phyloP scores from a whole-genome alignment of 202 grass and related monocot species.

The Carex arenaria region DNA sequence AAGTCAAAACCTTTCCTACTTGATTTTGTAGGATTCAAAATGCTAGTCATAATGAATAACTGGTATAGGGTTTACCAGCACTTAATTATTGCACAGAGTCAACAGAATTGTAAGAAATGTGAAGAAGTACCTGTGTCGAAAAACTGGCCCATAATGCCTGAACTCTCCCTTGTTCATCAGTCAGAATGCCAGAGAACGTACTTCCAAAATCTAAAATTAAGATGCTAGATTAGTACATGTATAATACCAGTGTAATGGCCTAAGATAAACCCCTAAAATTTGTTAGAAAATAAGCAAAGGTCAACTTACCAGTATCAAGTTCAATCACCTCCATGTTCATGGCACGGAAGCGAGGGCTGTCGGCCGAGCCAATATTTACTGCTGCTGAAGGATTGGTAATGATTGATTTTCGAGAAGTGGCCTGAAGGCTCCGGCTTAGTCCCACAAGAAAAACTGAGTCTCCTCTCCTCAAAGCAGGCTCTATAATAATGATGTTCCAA shows the following conservation, averaged over 20 bases:
- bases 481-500: constrained; percentile 34
- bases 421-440: constrained; percentile 92
- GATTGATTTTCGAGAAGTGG: constrained; percentile 95
- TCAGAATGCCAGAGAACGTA: constrained; percentile 90
- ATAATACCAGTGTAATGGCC: background rate
- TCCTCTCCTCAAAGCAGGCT: constrained; percentile 74
- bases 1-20: background rate
- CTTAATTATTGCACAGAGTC: background rate
- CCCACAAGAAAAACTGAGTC: constrained; percentile 95
- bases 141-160: constrained; percentile 99
- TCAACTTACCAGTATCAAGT: constrained; percentile 84
- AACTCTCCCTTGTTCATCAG: constrained; percentile 95
- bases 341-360: constrained; percentile 86
- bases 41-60: background rate
- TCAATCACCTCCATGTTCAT: constrained; percentile 99
- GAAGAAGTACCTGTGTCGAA: constrained; percentile 80
- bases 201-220: constrained; percentile 81
- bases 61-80: background rate
- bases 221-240: background rate
- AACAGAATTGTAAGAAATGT: constrained; percentile 4
- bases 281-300: background rate
- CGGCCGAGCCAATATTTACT: constrained; percentile 97
- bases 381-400: constrained; percentile 96
- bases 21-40: background rate
- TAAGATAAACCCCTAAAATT: background rate